A percentile compares a stretch with the other conserved stretches of the same genome.
Evolutionary conservation across 169 alveolate genomes (phyloP).

Genomic region (Toxoplasma gondii): DNA sequence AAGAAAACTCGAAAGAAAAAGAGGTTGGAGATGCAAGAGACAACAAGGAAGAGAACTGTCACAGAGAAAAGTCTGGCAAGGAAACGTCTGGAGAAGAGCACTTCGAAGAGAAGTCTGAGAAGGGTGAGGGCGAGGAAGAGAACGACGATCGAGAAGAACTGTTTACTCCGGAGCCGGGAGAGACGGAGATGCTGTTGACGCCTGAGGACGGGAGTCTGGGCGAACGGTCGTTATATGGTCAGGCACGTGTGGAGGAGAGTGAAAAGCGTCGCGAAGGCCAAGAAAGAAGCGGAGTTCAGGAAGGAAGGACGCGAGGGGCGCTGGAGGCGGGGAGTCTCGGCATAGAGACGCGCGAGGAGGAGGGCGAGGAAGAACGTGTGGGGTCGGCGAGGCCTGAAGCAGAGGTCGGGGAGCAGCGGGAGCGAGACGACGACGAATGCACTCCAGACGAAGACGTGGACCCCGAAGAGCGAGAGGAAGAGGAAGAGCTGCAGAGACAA

Average conservation of each 20-base stretch:
- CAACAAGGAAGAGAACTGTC: neutral
- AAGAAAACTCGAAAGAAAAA: neutral
- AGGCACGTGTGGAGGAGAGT: neutral
- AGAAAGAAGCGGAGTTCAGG: neutral
- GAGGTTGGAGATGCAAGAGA: neutral
- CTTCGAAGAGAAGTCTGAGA: neutral
- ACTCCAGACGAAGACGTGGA: neutral
- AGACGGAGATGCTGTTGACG: slow-evolving; percentile 21
- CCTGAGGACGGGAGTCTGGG: neutral
- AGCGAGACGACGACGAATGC: neutral
- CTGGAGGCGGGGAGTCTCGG: neutral
- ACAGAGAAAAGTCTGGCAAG: neutral
- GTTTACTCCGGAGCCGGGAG: slow-evolving; percentile 41
- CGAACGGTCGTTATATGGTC: neutral
- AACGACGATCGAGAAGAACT: neutral
- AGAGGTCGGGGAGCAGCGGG: neutral
- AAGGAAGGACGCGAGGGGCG: neutral
- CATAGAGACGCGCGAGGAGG: neutral
- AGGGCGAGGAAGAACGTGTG: neutral
- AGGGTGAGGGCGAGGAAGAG: neutral
- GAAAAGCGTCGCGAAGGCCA: neutral
- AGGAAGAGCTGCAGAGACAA: slow-evolving; percentile 33
- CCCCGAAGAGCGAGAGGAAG: neutral
- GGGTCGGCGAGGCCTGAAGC: neutral
- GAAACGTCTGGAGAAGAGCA: neutral